Evolutionary conservation across 352 stramenopile species (phyloP).

Genomic region (Pythium sp.): DNA sequence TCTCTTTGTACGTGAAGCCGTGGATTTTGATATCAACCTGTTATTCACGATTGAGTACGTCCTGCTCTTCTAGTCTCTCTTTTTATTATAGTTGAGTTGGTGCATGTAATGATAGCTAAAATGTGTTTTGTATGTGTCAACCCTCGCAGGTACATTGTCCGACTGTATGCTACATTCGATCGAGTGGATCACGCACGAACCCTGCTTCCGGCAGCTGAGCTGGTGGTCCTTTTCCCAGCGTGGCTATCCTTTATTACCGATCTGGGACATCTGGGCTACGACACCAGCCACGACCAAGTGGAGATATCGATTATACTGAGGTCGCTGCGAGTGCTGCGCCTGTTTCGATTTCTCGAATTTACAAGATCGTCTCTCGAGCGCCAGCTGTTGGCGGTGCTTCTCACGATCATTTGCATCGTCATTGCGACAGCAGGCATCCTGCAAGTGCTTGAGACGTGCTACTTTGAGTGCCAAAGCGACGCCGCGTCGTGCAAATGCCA

Average conservation of each 20-base stretch:
- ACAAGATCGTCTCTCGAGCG: constrained; percentile 70
- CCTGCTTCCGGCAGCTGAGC: constrained; percentile 53
- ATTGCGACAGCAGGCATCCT: constrained; percentile 66
- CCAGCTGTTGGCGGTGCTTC: constrained; percentile 52
- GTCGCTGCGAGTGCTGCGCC: constrained; percentile 60
- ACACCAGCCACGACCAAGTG: constrained; percentile 5
- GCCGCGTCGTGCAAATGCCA: constrained; percentile 41
- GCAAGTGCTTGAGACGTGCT: constrained; percentile 65
- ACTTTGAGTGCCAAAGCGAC: constrained; percentile 22
- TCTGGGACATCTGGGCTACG: constrained; percentile 5
- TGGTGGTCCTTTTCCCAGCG: constrained; percentile 60
- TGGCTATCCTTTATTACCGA: constrained; percentile 27
- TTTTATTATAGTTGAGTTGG: not conserved
- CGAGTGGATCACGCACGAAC: constrained; percentile 52
- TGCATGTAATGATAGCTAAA: not conserved
- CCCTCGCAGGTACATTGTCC: constrained; percentile 38
- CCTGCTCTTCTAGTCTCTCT: not conserved
- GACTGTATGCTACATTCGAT: constrained; percentile 61
- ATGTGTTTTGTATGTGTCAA: too few species aligned
- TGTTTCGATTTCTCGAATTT: constrained; percentile 74
- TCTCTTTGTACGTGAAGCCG: constrained; percentile 21
- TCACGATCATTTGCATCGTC: constrained; percentile 72
- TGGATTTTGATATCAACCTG: constrained; percentile 59
- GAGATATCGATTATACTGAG: constrained; percentile 40
- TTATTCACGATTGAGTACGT: constrained; percentile 73